phyloP scores from a whole-genome alignment of 305 asterid genomes.

The Solanum chacoense region DNA sequence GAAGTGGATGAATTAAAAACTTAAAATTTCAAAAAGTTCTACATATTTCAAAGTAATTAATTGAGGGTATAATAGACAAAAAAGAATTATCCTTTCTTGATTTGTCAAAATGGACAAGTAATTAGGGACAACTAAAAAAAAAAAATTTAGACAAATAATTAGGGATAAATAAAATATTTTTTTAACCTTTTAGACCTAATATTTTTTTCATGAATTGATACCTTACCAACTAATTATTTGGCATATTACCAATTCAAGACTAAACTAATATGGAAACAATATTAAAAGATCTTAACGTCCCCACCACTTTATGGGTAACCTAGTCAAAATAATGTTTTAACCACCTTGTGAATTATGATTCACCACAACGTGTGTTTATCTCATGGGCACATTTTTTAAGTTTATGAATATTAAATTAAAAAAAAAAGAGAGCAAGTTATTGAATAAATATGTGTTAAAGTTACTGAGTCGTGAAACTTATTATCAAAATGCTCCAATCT shows the following conservation, averaged over 20 bases:
- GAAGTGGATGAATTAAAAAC: no score
- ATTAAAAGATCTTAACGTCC: background rate
- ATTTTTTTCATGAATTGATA: background rate
- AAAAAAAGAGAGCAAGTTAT: background rate
- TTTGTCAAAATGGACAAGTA: no score
- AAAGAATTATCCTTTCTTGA: no score
- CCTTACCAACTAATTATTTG: background rate
- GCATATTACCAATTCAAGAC: background rate
- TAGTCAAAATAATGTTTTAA: background rate
- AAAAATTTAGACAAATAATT: no score
- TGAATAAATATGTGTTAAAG: background rate
- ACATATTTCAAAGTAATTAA: no score
- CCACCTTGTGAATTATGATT: background rate
- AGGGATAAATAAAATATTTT: no score
- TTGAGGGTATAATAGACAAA: no score
- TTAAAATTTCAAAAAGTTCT: no score
- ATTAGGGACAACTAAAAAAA: no score
- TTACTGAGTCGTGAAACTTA: background rate
- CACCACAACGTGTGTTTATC: background rate
- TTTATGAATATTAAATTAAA: background rate
- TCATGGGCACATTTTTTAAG: background rate
- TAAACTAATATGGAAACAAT: background rate
- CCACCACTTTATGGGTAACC: background rate
- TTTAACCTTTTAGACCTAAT: no score
- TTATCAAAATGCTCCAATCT: background rate